Evolutionary conservation across 371 early-diverging fungal species (phyloP), one percentile per base, ranked within the genome.

Genomic region (Coemansia sp.): DNA sequence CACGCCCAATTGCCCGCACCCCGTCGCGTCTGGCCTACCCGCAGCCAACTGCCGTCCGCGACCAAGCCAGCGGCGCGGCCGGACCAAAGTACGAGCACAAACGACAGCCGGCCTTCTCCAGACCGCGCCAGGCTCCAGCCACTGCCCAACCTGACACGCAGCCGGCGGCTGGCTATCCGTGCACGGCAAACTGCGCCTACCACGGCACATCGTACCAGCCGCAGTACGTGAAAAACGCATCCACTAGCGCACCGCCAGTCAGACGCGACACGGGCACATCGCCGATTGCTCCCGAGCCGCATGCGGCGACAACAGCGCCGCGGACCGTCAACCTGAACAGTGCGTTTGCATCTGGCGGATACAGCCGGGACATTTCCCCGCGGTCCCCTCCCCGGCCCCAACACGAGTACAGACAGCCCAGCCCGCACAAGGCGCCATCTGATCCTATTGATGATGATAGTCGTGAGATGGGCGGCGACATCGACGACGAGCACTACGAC

Each of bases 341-440:
- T 11, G 67, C 67, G 4, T 66, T 61, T 50, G 50, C 20, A 3
- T 20, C 67, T 1, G 62, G 55, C 26, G 67, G 61, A 0, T 66
- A 66, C 42, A 66, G 62, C n/a, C 67, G 20, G 31, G 56, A 61
- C n/a, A 55, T 35, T 10, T 34, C 40, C 9, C 41, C 62, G 30
- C 34, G 48, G 11, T 32, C 45, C 30, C 16, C 42, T 6, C 31
- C 20, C 30, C 20, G 8, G 14, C 32, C 20, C 11, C 52, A 55
- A 2, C 30, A 42, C 31, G 11, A 32, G 2, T 31, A 34, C 30
- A 5, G 5, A 1, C 38, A 32, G 0, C 41, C 38, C 5, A 42
- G 35, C 31, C 43, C 54, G 3, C 11, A 20, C 14, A 43, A 55
- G 10, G 32, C 40, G 45, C 30, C 13, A 39, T n/a, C 5, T 11